Evolutionary conservation across 139 green algal species (phyloP).

Genomic region (Micromonas commoda): DNA sequence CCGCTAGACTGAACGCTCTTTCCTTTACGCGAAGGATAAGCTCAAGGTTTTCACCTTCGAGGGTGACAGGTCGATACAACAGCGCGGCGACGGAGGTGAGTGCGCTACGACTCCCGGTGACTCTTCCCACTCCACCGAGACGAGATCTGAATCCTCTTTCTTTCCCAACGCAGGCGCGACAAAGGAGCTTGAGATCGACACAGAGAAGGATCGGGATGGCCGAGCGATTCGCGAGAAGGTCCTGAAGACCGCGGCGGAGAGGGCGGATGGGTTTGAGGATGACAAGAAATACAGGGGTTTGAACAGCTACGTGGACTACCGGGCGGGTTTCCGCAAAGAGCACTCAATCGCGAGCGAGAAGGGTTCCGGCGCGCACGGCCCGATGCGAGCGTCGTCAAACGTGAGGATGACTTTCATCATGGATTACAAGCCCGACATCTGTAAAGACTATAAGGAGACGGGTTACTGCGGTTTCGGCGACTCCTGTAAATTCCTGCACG

Average conservation of each 20-base stretch:
- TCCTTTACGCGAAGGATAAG: too few species aligned
- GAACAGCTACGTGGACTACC: constrained; percentile 26
- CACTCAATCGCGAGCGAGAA: constrained; percentile 48
- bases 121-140: too few species aligned
- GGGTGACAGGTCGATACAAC: not conserved
- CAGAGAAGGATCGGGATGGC: constrained; percentile 13
- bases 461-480: constrained; percentile 83
- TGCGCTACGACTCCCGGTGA: too few species aligned
- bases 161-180: too few species aligned
- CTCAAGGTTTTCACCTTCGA: constrained; percentile 3
- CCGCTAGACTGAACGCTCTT: too few species aligned
- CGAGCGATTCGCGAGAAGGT: constrained; percentile 19
- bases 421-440: constrained; percentile 98
- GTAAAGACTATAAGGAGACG: constrained; percentile 97
- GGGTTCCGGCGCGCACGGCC: constrained; percentile 66
- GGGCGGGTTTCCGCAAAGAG: constrained; percentile 23
- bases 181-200: constrained; percentile 14
- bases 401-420: constrained; percentile 67
- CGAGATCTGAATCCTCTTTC: too few species aligned
- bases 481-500: constrained; percentile 98
- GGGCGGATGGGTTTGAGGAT: not conserved
- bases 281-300: constrained; percentile 19
- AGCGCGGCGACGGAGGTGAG: not conserved
- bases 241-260: constrained; percentile 4
- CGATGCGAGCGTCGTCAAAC: constrained; percentile 65